Conservation (phyloP, 2,329 filamentous ascomycete genomes). For the Sporothrix sp. region DNA sequence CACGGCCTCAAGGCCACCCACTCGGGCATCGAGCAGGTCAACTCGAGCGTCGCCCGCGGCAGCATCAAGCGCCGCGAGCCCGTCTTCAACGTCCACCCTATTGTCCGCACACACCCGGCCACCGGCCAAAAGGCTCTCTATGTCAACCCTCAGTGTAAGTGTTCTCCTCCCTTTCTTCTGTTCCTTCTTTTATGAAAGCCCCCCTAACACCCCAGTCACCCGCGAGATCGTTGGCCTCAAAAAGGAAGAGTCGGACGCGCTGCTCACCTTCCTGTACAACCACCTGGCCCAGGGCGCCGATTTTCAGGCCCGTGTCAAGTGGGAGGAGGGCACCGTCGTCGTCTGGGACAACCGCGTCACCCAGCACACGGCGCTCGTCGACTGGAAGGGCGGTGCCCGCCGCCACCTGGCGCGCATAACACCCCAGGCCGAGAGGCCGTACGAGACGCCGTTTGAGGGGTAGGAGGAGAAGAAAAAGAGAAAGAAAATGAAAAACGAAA, state of each 20-base stretch:
- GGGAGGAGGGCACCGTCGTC: slow-evolving; percentile 70
- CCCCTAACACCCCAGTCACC: slow-evolving; percentile 38
- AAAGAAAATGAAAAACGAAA: not conserved
- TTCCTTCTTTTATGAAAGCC: not conserved
- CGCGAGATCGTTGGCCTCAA: slow-evolving; percentile 73
- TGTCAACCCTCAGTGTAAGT: slow-evolving; percentile 72
- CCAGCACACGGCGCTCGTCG: slow-evolving; percentile 66
- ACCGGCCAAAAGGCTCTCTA: slow-evolving; percentile 79
- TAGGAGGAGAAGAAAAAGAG: not conserved
- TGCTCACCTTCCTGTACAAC: slow-evolving; percentile 69
- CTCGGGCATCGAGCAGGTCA: slow-evolving; percentile 71
- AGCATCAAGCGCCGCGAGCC: slow-evolving; percentile 66
- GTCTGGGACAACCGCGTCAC: slow-evolving; percentile 82
- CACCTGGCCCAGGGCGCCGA: slow-evolving; percentile 64
- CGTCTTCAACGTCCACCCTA: slow-evolving; percentile 62
- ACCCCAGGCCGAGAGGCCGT: slow-evolving; percentile 69
- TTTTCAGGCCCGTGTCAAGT: slow-evolving; percentile 65
- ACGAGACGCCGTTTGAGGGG: slow-evolving; percentile 51
- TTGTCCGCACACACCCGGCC: slow-evolving; percentile 70
- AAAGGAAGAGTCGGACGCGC: slow-evolving; percentile 72
- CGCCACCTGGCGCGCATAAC: slow-evolving; percentile 73
- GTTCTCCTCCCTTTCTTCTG: slow-evolving; percentile 29
- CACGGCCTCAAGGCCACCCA: slow-evolving; percentile 75
- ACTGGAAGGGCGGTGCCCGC: slow-evolving; percentile 71
- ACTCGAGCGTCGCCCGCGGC: slow-evolving; percentile 55